Evolutionary conservation across 2,329 filamentous ascomycete species (phyloP).

Genomic region (Aspergillus transmontanensis): DNA sequence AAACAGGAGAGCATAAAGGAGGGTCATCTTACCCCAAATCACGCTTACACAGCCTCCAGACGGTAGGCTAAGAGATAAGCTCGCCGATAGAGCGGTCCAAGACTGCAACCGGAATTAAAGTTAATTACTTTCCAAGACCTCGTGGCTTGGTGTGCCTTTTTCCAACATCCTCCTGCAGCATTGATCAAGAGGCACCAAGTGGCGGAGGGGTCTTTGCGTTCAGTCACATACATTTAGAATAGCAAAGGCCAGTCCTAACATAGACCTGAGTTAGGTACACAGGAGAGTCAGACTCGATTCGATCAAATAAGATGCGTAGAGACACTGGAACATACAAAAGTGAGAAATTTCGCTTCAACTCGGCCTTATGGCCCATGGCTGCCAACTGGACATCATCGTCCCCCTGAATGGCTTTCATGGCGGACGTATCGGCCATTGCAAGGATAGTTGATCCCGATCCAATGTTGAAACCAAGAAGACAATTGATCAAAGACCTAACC

Average conservation of each 20-base stretch:
- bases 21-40: slow-evolving; percentile 66
- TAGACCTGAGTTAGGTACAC: slow-evolving; percentile 42
- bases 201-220: neutral
- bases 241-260: slow-evolving; percentile 65
- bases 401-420: slow-evolving; percentile 20
- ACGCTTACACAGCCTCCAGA: slow-evolving; percentile 72
- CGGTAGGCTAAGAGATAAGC: slow-evolving; percentile 63
- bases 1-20: neutral
- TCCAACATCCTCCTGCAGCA: neutral
- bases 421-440: slow-evolving; percentile 15
- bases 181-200: slow-evolving; percentile 4
- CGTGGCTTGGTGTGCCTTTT: neutral
- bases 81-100: slow-evolving; percentile 64
- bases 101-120: slow-evolving; percentile 37
- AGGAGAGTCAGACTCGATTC: neutral
- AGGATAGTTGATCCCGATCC: neutral
- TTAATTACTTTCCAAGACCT: slow-evolving; percentile 12
- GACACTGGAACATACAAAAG: slow-evolving; percentile 41
- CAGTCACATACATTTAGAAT: slow-evolving; percentile 55
- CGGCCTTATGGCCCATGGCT: slow-evolving; percentile 60
- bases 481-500: slow-evolving; percentile 1
- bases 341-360: slow-evolving; percentile 61
- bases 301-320: neutral
- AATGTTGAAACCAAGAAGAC: slow-evolving; percentile 2
- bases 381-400: slow-evolving; percentile 55